Conservation (phyloP, 768 basidiomycete species). For the Cyclocybe cylindracea region DNA sequence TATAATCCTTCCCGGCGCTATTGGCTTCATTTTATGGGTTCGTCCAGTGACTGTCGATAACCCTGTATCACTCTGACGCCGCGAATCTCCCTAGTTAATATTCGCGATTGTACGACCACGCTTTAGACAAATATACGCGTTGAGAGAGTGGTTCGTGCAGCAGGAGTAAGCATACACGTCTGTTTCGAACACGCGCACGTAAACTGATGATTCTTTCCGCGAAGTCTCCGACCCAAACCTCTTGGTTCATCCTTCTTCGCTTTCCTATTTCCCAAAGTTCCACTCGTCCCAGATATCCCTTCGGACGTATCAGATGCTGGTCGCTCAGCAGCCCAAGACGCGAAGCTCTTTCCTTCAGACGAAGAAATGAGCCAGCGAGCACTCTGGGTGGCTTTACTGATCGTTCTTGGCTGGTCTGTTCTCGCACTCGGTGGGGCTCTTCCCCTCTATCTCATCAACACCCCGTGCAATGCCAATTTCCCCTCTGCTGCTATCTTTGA, state of each 20-base stretch:
- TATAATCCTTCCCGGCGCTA: constrained; percentile 52
- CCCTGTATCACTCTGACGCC: constrained; percentile 2
- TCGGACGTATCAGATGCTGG: constrained; percentile 57
- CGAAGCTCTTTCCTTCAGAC: constrained; percentile 69
- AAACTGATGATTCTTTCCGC: background rate
- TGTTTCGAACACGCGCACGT: background rate
- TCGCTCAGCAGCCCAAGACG: constrained; percentile 48
- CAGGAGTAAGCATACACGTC: constrained; percentile 51
- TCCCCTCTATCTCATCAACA: constrained; percentile 69
- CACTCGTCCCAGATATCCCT: constrained; percentile 61
- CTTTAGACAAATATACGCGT: constrained; percentile 69
- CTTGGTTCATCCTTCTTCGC: constrained; percentile 60
- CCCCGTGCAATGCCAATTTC: constrained; percentile 65
- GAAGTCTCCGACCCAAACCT: constrained; percentile 64
- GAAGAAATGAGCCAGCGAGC: constrained; percentile 73
- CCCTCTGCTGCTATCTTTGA: constrained; percentile 43
- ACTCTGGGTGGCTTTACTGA: constrained; percentile 64
- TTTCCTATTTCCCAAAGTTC: constrained; percentile 71
- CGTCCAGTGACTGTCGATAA: constrained; percentile 23
- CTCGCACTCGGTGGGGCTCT: constrained; percentile 71
- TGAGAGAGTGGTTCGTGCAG: constrained; percentile 78
- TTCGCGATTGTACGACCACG: constrained; percentile 72
- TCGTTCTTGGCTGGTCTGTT: constrained; percentile 67
- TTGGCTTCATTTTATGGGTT: constrained; percentile 74
- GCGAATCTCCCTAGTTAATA: constrained; percentile 42